These are phyloP conservation scores for Zygotorulaspora florentina DNA, from an alignment of 805 yeast species.

Conservation along the genomic window DNA sequence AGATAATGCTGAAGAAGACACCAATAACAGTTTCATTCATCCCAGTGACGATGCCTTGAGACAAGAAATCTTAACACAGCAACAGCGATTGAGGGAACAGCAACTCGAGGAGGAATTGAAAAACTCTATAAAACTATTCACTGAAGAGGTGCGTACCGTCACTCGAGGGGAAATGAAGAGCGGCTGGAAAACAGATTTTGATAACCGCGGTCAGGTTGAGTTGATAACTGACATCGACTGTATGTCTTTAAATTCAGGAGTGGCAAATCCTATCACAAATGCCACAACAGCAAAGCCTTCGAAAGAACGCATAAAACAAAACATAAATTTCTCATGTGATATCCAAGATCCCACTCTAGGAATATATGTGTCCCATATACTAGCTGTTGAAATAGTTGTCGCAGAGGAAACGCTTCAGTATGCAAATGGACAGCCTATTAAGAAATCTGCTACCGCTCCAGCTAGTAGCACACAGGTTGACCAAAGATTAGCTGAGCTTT, in stretches of 20 bases:
- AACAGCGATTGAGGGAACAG: constrained; percentile 31
- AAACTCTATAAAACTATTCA: constrained; percentile 43
- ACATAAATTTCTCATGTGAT: constrained; percentile 64
- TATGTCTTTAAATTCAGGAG: constrained; percentile 52
- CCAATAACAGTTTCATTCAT: constrained; percentile 30
- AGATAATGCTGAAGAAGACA: constrained; percentile 34
- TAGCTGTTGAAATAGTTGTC: constrained; percentile 84
- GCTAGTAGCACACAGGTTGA: constrained; percentile 24
- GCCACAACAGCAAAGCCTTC: constrained; percentile 40
- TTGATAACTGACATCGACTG: constrained; percentile 67
- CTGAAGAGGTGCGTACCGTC: constrained; percentile 71
- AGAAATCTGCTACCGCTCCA: constrained; percentile 9
- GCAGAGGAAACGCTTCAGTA: constrained; percentile 76
- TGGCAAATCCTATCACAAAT: constrained; percentile 42
- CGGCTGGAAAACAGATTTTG: constrained; percentile 95
- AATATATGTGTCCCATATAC: constrained; percentile 65
- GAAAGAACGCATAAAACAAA: constrained; percentile 29
- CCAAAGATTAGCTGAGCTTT: constrained; percentile 42
- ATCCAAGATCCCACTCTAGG: constrained; percentile 79
- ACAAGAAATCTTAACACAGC: constrained; percentile 32
- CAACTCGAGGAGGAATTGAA: constrained; percentile 31
- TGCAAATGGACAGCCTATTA: constrained; percentile 32
- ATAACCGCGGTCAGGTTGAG: constrained; percentile 74
- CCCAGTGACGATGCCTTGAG: constrained; percentile 37
- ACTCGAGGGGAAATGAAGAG: constrained; percentile 75